phyloP scores from a whole-genome alignment of 2,329 filamentous ascomycete species.

The Rasamsonia emersonii region DNA sequence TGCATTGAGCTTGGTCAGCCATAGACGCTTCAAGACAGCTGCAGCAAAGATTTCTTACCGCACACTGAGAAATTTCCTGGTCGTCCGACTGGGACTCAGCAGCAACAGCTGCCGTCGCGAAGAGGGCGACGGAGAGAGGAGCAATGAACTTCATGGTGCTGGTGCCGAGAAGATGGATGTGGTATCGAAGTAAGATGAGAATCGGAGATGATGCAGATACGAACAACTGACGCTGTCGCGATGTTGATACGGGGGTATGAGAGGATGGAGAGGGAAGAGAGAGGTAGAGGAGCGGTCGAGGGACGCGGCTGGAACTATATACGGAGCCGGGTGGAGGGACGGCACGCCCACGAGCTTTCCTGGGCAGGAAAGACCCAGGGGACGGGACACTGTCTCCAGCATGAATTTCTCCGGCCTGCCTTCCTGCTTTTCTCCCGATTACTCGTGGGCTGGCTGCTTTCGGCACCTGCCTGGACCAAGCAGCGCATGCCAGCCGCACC shows the following conservation, averaged over 20 bases:
- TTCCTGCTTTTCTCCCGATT: no score
- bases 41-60: neutral
- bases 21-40: neutral
- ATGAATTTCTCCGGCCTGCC: no score
- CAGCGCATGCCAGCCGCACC: no score
- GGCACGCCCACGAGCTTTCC: no score
- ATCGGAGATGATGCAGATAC: neutral
- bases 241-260: neutral
- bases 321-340: no score
- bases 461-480: no score
- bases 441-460: no score
- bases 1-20: constrained; percentile 7
- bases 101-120: constrained; percentile 1
- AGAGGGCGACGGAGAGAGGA: constrained; percentile 2
- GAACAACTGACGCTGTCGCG: neutral
- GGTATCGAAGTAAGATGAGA: neutral
- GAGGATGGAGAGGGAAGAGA: neutral
- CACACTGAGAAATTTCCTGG: constrained; percentile 3
- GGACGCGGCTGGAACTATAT: no score
- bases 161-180: neutral
- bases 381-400: no score
- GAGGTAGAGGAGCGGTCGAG: neutral
- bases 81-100: neutral
- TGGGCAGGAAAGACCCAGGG: no score
- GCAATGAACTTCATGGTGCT: constrained; percentile 3